Percentiles rank a stretch among this genome's conserved stretches.
Evolutionary conservation across 352 stramenopile species (phyloP).

Genomic region (Blastocystis sp.): DNA sequence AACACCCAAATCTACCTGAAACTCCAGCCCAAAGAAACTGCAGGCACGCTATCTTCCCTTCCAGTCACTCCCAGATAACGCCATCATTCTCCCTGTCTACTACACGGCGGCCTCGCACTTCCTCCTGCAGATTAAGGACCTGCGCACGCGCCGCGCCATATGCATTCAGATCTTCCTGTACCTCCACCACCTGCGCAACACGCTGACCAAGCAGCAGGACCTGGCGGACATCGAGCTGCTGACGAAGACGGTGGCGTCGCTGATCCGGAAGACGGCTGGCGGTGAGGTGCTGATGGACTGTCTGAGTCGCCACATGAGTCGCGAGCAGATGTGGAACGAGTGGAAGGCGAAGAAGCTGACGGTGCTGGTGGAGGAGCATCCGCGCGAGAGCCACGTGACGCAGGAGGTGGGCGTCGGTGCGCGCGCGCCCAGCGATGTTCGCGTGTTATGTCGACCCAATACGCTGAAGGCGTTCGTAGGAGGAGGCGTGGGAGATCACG

Average conservation of each 20-base stretch:
- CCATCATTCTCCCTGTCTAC: constrained; percentile 25
- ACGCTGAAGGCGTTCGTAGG: constrained; percentile 6
- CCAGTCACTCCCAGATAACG: neutral
- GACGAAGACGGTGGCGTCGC: neutral
- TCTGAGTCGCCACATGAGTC: neutral
- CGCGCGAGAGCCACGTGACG: neutral
- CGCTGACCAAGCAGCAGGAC: neutral
- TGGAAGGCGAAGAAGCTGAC: constrained; percentile 45
- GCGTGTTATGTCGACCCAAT: neutral
- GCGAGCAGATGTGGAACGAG: constrained; percentile 26
- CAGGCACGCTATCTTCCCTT: neutral
- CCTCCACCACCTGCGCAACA: constrained; percentile 5
- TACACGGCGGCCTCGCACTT: constrained; percentile 15
- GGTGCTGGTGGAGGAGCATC: neutral
- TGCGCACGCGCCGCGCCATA: neutral
- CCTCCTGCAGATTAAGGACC: constrained; percentile 25
- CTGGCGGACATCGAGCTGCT: constrained; percentile 11
- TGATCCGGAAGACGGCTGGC: neutral
- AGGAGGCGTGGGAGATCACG: neutral
- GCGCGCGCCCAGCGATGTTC: neutral
- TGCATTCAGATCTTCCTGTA: constrained; percentile 30
- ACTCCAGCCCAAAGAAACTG: constrained; percentile 22
- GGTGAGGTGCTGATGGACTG: neutral
- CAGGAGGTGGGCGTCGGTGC: neutral
- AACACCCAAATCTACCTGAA: constrained; percentile 11